Conservation (phyloP, 2,329 filamentous ascomycete species). For the Xylaria sp. region DNA sequence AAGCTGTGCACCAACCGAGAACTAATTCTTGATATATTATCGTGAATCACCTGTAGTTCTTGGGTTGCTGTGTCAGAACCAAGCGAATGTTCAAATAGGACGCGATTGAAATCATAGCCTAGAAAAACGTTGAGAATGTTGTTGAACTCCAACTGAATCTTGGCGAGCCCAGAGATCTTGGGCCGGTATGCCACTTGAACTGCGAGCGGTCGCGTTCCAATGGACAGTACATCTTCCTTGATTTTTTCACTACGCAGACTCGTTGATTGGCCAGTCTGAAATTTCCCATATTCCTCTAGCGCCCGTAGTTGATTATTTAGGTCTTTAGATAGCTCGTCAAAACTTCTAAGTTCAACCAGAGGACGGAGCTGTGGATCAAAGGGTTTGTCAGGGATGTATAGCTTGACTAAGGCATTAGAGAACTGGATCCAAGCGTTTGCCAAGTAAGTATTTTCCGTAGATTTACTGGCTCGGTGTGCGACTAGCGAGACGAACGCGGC, state of each 20-base stretch:
- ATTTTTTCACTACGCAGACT: constrained; percentile 74
- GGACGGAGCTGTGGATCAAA: constrained; percentile 81
- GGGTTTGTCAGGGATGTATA: constrained; percentile 86
- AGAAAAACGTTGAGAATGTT: constrained; percentile 76
- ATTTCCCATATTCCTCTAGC: constrained; percentile 71
- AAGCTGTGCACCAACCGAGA: constrained; percentile 75
- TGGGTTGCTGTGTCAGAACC: constrained; percentile 50
- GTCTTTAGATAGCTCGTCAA: constrained; percentile 63
- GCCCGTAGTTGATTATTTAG: constrained; percentile 68
- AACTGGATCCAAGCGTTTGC: constrained; percentile 80
- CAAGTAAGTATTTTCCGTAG: constrained; percentile 48
- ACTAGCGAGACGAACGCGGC: constrained; percentile 58
- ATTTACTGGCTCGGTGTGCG: constrained; percentile 46
- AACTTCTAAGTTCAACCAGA: constrained; percentile 71
- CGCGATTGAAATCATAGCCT: constrained; percentile 56
- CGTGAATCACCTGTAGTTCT: constrained; percentile 61
- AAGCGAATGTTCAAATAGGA: constrained; percentile 50
- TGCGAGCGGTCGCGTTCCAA: constrained; percentile 74
- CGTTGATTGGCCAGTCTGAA: constrained; percentile 73
- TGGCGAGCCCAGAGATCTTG: constrained; percentile 69
- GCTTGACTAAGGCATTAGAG: constrained; percentile 75
- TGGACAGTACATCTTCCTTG: constrained; percentile 66
- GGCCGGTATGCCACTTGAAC: constrained; percentile 78
- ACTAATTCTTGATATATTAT: constrained; percentile 74
- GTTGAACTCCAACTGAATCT: constrained; percentile 84